Base-by-base conservation (phyloP, 2,329 filamentous ascomycete genomes). In the Penicillium sumatraense region DNA sequence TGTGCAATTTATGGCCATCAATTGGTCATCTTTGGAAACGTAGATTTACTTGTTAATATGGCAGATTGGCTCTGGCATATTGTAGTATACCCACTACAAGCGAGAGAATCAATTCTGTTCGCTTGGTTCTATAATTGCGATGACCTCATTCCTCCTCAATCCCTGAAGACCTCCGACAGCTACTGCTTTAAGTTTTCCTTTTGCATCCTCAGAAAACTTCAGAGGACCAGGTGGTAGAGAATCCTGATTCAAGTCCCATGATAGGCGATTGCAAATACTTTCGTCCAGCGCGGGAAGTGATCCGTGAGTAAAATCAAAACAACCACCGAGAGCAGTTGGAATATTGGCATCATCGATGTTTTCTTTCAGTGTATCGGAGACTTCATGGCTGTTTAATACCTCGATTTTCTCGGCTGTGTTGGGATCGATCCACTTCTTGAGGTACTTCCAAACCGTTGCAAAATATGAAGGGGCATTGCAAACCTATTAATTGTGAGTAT, bases 381-480 rank as follows among this genome's bases (percentile, higher is more conserved):
- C 60, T 14, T 68, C 62, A 1, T 26, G 11, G 1, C 38, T 20
- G 10, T 16, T 53, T 16, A 69, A 40, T 2, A 68, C 51, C 10
- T 60, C 57, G 9, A 68, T 56, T 36, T 70, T 69, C 0, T 58
- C 56, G 10, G 66, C 68, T 2, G 68, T 69, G 13, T 57, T 41
- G 2, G 63, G 63, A 18, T 69, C 64, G n/a, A 70, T 49, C 47
- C 60, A 65, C 11, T 53, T 53, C 45, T 66, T 68, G 5, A 70
- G 16, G 11, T 64, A 45, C 14, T 51, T 61, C 67, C 67, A 69
- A 8, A 69, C 54, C 1, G 41, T 57, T 3, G 54, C 18, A n/a
- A 68, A 63, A 31, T 64, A 68, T 5, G 59, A 59, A 7, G 67
- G 59, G 5, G 59, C 55, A 44, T 68, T 69, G 49, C 67, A 68